phyloP scores from a whole-genome alignment of 139 green algal species.

The Spirogloea muscicola region DNA sequence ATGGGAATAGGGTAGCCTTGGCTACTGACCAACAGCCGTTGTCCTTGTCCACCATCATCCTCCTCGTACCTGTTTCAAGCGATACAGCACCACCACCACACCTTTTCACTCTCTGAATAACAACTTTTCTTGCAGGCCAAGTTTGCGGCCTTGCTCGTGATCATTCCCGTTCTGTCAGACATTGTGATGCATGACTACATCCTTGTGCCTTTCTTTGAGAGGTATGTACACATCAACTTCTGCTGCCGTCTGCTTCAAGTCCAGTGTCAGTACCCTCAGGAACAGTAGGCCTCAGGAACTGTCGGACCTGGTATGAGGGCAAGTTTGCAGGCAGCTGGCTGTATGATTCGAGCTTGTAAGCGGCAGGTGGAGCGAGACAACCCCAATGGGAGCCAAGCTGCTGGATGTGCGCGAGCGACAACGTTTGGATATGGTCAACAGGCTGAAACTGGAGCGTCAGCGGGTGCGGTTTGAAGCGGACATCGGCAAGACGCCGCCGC shows the following conservation, averaged over 20 bases:
- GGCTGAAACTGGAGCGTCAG: slow-evolving; percentile 42
- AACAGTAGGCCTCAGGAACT: too few species aligned
- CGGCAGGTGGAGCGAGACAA: slow-evolving; percentile 15
- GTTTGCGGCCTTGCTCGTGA: slow-evolving; percentile 31
- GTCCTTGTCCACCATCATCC: too few species aligned
- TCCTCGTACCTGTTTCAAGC: too few species aligned
- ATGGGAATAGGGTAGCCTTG: too few species aligned
- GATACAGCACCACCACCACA: too few species aligned
- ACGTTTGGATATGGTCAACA: slow-evolving; percentile 30
- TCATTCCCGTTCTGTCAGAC: slow-evolving; percentile 11
- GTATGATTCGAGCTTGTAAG: neutral
- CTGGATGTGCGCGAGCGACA: slow-evolving; percentile 39
- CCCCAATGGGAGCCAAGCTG: slow-evolving; percentile 20
- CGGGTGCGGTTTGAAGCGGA: slow-evolving; percentile 39
- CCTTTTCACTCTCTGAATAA: too few species aligned
- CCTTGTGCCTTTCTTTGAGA: slow-evolving; percentile 34
- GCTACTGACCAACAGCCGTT: too few species aligned
- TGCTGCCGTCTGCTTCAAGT: neutral
- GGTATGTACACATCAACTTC: slow-evolving; percentile 9
- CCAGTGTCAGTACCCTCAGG: neutral
- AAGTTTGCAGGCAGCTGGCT: too few species aligned
- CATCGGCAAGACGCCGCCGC: slow-evolving; percentile 30
- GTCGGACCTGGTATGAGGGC: too few species aligned
- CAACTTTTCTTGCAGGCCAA: slow-evolving; percentile 44
- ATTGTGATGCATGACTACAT: slow-evolving; percentile 30